Evolutionary conservation across 225 moss, liverwort and hornwort genomes (phyloP).

Genomic region (Rhytidiadelphus loreus): DNA sequence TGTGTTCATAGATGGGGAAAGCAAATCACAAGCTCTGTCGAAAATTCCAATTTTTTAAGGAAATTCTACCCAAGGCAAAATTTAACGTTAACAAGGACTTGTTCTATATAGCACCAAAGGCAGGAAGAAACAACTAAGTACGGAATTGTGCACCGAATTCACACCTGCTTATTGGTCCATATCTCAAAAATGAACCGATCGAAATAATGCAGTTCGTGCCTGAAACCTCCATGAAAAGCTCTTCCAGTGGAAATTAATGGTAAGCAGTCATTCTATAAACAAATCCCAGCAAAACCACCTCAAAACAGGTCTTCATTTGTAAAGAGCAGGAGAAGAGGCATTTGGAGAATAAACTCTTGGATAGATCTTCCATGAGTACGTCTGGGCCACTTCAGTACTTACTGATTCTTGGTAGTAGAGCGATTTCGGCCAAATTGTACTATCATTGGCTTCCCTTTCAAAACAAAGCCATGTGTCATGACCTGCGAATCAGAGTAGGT

Average conservation of each 20-base stretch:
- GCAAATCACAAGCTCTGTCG: not conserved
- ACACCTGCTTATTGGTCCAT: not conserved
- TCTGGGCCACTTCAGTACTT: not conserved
- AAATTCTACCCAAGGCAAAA: not conserved
- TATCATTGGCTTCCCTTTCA: constrained; percentile 78
- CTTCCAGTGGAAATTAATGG: not conserved
- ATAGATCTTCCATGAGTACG: not conserved
- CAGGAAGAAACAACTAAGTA: not conserved
- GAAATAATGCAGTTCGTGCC: not conserved
- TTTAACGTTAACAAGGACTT: not conserved
- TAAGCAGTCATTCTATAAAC: not conserved
- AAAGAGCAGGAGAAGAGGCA: not conserved
- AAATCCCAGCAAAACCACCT: not conserved
- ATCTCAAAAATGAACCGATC: not conserved
- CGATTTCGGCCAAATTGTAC: constrained; percentile 75
- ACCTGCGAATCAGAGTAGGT: constrained; percentile 24
- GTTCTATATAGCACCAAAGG: not conserved
- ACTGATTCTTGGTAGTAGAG: constrained; percentile 15
- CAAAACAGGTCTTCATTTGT: not conserved
- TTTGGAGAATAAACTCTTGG: not conserved
- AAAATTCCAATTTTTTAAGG: not conserved
- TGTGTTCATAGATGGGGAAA: not conserved
- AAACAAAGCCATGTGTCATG: constrained; percentile 58
- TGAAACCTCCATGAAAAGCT: not conserved
- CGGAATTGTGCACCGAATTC: not conserved